Evolutionary conservation across 2,329 filamentous ascomycete species (phyloP), one percentile per base, ranked within the genome.

Genomic region (Ophiocordyceps camponoti-floridani): DNA sequence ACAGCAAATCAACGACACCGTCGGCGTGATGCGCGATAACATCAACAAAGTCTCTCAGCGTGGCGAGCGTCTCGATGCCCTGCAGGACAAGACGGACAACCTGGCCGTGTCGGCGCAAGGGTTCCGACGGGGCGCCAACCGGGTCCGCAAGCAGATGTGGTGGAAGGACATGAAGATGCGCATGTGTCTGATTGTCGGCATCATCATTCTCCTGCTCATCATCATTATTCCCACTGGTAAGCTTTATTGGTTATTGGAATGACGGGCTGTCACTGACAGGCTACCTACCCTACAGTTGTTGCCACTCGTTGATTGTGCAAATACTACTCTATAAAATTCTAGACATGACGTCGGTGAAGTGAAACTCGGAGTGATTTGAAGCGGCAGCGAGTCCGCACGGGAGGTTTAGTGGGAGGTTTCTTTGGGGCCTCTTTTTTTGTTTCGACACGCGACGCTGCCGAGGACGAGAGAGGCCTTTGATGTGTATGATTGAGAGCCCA

Each of bases 101-200:
- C 75, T 98, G 53, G 88, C 88, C 48, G 78, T 82, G 50, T 94
- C 88, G 33, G 89, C 91, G 47, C 87, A 94, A 64, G 87, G 86
- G 50, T 98, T 98, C 77, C 85, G 88, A 58, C 82, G 88, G 53
- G 89, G 91, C 52, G 91, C 93, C 65, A 98, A 96, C 72, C 75
- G 86, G 56, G 89, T 98, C 55, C 80, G 91, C 64, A 89, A 88
- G 73, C 81, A 94, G 66, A 96, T 96, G 89, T 96, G 89, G 89
- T 96, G 88, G 89, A 96, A 96, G 76, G 89, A 96, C 61, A 94
- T 95, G 86, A 96, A 96, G 79, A 98, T 98, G 91, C 81, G 91
- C 64, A 91, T 95, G 73, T 96, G 89, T 68, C 72, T 98, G 55
- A 83, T 94, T 60, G 73, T 80, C 47, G 91, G 88, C 58, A 83